These are phyloP conservation scores for Porodaedalea pini DNA, from an alignment of 1,284 basidiomycete species.

Conservation along the genomic window DNA sequence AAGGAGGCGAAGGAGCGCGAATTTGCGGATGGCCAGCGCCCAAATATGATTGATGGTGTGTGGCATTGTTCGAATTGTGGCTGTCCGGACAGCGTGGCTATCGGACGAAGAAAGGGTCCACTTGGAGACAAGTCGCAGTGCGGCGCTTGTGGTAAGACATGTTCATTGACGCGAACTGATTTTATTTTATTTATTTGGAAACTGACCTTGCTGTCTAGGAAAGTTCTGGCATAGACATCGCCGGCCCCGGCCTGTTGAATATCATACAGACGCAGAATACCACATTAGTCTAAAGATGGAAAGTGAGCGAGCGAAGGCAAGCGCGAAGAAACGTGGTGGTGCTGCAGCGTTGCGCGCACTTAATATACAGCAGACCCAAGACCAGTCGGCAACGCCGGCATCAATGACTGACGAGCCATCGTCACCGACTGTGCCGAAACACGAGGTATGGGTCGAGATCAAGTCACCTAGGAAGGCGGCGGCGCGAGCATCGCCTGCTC, in stretches of 20 bases:
- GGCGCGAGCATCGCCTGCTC: slow-evolving; percentile 30
- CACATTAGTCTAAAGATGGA: slow-evolving; percentile 60
- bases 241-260: slow-evolving; percentile 71
- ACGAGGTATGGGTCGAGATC: slow-evolving; percentile 35
- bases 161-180: slow-evolving; percentile 3
- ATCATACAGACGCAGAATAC: slow-evolving; percentile 67
- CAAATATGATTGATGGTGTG: slow-evolving; percentile 76
- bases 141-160: slow-evolving; percentile 78
- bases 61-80: slow-evolving; percentile 95
- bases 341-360: slow-evolving; percentile 43
- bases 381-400: slow-evolving; percentile 12
- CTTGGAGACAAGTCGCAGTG: slow-evolving; percentile 90
- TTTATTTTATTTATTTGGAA: not conserved
- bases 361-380: slow-evolving; percentile 17
- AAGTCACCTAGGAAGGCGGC: slow-evolving; percentile 22
- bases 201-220: slow-evolving; percentile 42
- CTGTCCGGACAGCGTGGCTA: slow-evolving; percentile 79
- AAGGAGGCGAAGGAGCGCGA: slow-evolving; percentile 78
- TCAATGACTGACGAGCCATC: slow-evolving; percentile 36
- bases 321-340: slow-evolving; percentile 52
- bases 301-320: slow-evolving; percentile 48
- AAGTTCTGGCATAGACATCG: slow-evolving; percentile 85
- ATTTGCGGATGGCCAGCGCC: slow-evolving; percentile 76
- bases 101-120: slow-evolving; percentile 84
- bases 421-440: slow-evolving; percentile 48